Conservation (phyloP, 208 protist species). For the Eutreptiella sp. region DNA sequence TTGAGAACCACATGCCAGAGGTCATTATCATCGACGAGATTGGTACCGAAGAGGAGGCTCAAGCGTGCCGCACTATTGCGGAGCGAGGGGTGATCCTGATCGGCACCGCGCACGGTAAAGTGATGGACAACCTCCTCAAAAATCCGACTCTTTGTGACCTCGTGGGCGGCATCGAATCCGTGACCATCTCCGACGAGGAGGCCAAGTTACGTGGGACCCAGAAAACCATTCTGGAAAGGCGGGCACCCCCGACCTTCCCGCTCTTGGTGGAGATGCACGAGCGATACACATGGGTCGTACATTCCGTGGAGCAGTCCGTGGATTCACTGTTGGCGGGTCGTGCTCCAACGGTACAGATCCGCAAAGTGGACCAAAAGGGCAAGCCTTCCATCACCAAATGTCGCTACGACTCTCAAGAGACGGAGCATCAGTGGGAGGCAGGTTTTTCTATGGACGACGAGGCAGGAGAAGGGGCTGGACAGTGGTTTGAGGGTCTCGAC, state of each 20-base stretch:
- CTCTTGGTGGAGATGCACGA: slow-evolving; percentile 74
- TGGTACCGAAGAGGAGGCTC: slow-evolving; percentile 53
- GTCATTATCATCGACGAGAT: slow-evolving; percentile 88
- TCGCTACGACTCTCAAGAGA: too few species aligned
- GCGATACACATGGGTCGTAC: too few species aligned
- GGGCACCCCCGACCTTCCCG: slow-evolving; percentile 58
- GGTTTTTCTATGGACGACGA: too few species aligned
- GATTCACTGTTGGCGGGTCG: too few species aligned
- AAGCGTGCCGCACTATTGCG: slow-evolving; percentile 69
- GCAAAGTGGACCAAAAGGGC: too few species aligned
- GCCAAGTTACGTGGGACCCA: slow-evolving; percentile 55
- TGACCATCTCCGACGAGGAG: slow-evolving; percentile 78
- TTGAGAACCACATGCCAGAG: slow-evolving; percentile 87
- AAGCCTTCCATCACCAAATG: too few species aligned
- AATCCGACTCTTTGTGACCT: slow-evolving; percentile 73
- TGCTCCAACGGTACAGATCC: too few species aligned
- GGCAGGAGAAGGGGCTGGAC: too few species aligned
- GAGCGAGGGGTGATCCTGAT: slow-evolving; percentile 75
- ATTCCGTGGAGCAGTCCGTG: too few species aligned
- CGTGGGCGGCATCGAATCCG: slow-evolving; percentile 72
- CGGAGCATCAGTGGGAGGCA: too few species aligned
- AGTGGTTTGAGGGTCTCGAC: too few species aligned
- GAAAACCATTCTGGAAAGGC: slow-evolving; percentile 73
- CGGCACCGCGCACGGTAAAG: slow-evolving; percentile 77
- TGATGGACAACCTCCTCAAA: slow-evolving; percentile 60